Evolutionary conservation across 164 flowering plant species (phyloP).

Genomic region (Malania oleifera): DNA sequence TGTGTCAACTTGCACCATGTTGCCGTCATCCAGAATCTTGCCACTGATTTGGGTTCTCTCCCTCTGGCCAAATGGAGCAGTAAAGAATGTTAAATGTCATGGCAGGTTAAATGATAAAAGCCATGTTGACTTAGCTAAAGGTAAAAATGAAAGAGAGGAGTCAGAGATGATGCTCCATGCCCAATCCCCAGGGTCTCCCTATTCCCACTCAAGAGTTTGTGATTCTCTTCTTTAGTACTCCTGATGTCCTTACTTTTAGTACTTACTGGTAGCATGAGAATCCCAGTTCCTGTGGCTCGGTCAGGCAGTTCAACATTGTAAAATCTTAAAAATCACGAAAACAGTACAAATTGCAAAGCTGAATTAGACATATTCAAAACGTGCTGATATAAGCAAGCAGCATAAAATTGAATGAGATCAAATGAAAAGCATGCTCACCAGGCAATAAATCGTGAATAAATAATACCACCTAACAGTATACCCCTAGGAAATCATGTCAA

Average conservation of each 20-base stretch:
- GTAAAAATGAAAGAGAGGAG: neutral
- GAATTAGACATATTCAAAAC: too few species aligned
- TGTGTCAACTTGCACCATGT: constrained; percentile 40
- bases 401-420: too few species aligned
- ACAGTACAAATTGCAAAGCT: too few species aligned
- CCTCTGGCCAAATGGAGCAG: constrained; percentile 43
- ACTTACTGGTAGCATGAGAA: constrained; percentile 58
- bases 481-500: constrained; percentile 34
- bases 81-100: neutral
- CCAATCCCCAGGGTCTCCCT: constrained; percentile 71
- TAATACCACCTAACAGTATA: constrained; percentile 90
- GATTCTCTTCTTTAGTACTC: constrained; percentile 73
- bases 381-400: too few species aligned
- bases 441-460: constrained; percentile 75
- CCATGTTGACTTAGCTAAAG: neutral
- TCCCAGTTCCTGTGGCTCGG: constrained; percentile 38
- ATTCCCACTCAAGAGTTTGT: constrained; percentile 83
- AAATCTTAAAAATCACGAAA: neutral
- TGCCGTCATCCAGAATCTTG: constrained; percentile 61
- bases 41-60: constrained; percentile 73
- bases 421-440: constrained; percentile 37
- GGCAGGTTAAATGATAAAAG: neutral
- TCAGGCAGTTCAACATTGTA: constrained; percentile 69
- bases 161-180: constrained; percentile 24
- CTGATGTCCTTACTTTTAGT: constrained; percentile 58